Evolutionary conservation across 768 basidiomycete species (phyloP), one percentile per base, ranked within the genome.

Genomic region (Asterophora lycoperdoides): DNA sequence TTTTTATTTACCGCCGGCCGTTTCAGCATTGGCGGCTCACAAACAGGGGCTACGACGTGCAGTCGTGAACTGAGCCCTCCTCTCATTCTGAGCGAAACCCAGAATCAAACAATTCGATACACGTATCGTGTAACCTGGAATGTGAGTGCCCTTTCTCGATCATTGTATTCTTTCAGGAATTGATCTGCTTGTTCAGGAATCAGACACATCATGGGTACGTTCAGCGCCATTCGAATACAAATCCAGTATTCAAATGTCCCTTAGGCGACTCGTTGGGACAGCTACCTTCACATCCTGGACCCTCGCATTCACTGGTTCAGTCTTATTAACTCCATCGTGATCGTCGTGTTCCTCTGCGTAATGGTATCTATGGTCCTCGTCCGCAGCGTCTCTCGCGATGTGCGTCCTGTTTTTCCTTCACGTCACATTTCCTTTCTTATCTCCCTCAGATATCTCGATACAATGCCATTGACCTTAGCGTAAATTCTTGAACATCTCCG

Each of bases 261-360:
- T 53, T 68, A 92, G 91, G 94, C 93, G 4, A 90, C 93, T 3
- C 77, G 95, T 43, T 98, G 95, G 94, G 95, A 98, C 63, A 87
- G 86, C 59, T 98, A 98, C 63, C 80, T 97, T 15, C 91, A 93
- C 58, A 87, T 95, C 44, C 89, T 93, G 56, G 92, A 94, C 60
- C 92, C 91, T 38, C 81, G 84, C 43, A 96, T 98, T 49, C 95
- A 98, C 67, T 95, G 93, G 90, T 93, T 97, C 71, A 91, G 88
- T 58, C 75, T 98, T 43, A 77, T 95, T 60, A 97, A 97, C 66
- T 94, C 93, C 1, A 68, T 95, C 18, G 82, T 96, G 53, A 92
- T 98, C 51, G 92, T 89, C 20, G 71, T 89, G 20, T 92, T 98
- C 75, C 81, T 97, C 8, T 92, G 90, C 57, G 77, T 80, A 39